phyloP scores from a whole-genome alignment of 441 rosid genomes.

The Mallotus japonicus region DNA sequence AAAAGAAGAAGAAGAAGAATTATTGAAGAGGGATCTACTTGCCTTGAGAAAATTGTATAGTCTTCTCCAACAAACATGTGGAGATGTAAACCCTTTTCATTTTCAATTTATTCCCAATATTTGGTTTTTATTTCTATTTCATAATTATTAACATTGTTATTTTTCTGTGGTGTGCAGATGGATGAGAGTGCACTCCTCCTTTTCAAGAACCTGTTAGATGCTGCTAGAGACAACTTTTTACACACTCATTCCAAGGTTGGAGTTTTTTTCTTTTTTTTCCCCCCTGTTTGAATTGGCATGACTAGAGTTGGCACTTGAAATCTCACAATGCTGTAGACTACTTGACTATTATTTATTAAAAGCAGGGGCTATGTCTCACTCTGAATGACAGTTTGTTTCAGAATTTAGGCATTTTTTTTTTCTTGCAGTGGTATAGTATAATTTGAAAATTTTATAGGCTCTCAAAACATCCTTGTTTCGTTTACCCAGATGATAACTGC shows the following conservation, averaged over 20 bases:
- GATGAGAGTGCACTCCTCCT: constrained; percentile 30
- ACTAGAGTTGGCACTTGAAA: too few relatives aligned
- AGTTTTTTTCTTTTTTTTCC: not conserved
- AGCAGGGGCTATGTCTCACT: not conserved
- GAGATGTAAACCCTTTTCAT: constrained; percentile 12
- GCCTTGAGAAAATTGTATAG: constrained; percentile 41
- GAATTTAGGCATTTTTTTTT: too few relatives aligned
- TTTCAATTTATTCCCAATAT: too few relatives aligned
- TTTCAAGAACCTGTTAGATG: constrained; percentile 41
- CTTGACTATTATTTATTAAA: too few relatives aligned
- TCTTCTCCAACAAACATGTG: constrained; percentile 25
- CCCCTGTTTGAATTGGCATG: not conserved
- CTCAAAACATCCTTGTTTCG: not conserved
- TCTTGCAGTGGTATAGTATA: not conserved
- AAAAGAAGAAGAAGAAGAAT: not conserved
- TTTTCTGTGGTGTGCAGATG: constrained; percentile 25
- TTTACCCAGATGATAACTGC: constrained; percentile 34
- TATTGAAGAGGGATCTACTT: constrained; percentile 24
- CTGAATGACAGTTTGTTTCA: not conserved
- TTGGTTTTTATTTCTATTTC: too few relatives aligned
- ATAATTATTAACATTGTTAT: not conserved
- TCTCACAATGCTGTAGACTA: too few relatives aligned
- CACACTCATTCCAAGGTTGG: constrained; percentile 28
- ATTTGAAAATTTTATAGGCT: not conserved
- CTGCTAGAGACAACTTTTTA: constrained; percentile 31